Evolutionary conservation across 2,329 filamentous ascomycete genomes (phyloP), one percentile per base, ranked within the genome.

Genomic region (Colletotrichum tofieldiae): DNA sequence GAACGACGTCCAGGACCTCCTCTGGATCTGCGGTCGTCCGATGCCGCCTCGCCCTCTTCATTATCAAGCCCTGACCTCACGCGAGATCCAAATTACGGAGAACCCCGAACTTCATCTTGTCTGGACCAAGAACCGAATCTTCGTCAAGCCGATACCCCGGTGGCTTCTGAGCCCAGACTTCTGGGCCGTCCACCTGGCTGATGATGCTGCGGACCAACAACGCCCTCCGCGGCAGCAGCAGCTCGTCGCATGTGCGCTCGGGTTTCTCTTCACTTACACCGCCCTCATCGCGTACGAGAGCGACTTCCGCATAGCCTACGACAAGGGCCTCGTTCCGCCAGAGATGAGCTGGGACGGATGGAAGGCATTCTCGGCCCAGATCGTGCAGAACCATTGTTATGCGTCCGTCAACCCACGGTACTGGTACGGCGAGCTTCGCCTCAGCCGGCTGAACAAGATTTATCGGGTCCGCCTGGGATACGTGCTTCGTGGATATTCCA

Each of bases 371-470:
- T 69, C 73, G 5, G 63, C 60, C 8, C 77, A 81, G 62, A 45
- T 76, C 20, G 55, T 74, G 47, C 41, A 75, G 39, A 73, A 75
- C 56, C 77, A 79, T 72, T 76, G 75, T 71, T 80, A 79, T 73
- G 74, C 75, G 3, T 55, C 75, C 14, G 73, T 81, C 59, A 80
- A 81, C 66, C 77, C 77, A 37, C 78, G 84, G 20, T 85, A 83
- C 74, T 77, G 77, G 72, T 85, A 82, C 73, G 83, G 83, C 20
- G 84, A 85, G 73, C 80, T 85, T 18, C 81, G 82, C 3, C 74
- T 82, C 2, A 77, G 77, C 62, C 80, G 81, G n/a, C 61, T 82
- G 55, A 82, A 88, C 76, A 82, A 83, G 60, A 80, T 86, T 55
- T 84, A 84, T 74, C 81, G 82, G n/a, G 12, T 71, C n/a, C 67